phyloP scores from a whole-genome alignment of 2,329 filamentous ascomycete species.

The Fusarium citri region DNA sequence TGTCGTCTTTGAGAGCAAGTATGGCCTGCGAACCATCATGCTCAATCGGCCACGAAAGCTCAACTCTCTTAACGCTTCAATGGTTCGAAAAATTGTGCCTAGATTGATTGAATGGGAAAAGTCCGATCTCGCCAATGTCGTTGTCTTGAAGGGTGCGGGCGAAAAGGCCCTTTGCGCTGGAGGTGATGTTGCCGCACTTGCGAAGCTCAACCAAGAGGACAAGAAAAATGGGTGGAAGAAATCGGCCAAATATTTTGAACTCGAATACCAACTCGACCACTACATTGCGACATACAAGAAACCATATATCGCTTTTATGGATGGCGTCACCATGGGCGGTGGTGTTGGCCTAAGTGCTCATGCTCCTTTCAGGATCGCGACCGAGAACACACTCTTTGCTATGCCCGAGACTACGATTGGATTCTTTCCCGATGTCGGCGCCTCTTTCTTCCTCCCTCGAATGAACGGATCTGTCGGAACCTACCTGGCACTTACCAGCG shows the following conservation, averaged over 20 bases:
- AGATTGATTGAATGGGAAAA: conserved; percentile 93
- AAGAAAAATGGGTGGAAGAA: conserved; percentile 73
- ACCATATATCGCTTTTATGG: conserved; percentile 95
- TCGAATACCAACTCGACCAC: conserved; percentile 97
- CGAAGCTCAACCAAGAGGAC: conserved; percentile 76
- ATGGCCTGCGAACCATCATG: conserved; percentile 90
- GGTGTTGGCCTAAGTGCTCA: conserved; percentile 95
- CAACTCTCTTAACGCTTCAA: conserved; percentile 92
- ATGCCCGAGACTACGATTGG: conserved; percentile 99
- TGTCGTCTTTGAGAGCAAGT: conserved; percentile 90
- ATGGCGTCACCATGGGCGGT: conserved; percentile 98
- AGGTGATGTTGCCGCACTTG: conserved; percentile 87
- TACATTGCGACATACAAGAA: conserved; percentile 93
- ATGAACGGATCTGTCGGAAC: conserved; percentile 89
- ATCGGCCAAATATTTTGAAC: conserved; percentile 87
- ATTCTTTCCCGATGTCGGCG: conserved; percentile 98
- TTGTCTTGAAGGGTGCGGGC: conserved; percentile 92
- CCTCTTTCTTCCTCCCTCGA: conserved; percentile 92
- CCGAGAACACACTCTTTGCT: conserved; percentile 93
- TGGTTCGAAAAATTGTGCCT: conserved; percentile 94
- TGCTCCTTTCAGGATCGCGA: conserved; percentile 95
- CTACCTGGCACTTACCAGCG: conserved; percentile 92
- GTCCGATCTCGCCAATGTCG: conserved; percentile 91
- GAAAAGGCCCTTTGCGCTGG: conserved; percentile 90
- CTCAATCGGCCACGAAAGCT: conserved; percentile 93